Evolutionary conservation across 2,329 filamentous ascomycete genomes (phyloP).

Genomic region (Fusarium pseudoanthophilum): DNA sequence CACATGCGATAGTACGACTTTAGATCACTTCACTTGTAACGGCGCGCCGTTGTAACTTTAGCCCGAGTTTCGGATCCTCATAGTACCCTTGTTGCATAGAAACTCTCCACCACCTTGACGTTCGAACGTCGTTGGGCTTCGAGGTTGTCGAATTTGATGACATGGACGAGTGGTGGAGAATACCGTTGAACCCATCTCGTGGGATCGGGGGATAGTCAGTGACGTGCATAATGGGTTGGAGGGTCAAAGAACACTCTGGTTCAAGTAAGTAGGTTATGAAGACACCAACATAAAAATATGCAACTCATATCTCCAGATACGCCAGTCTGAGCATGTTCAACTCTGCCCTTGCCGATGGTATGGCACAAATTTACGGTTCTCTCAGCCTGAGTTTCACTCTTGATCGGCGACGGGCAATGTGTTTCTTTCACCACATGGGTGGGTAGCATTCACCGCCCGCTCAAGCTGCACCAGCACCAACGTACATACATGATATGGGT

Average conservation of each 20-base stretch:
- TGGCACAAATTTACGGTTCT: neutral
- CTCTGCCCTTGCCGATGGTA: neutral
- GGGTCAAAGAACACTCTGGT: neutral
- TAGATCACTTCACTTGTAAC: constrained; percentile 28
- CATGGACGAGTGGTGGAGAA: constrained; percentile 17
- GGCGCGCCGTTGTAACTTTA: constrained; percentile 29
- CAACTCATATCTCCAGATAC: neutral
- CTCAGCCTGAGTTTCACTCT: neutral
- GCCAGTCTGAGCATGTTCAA: neutral
- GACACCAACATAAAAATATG: neutral
- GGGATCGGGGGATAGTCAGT: constrained; percentile 6
- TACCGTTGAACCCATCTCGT: constrained; percentile 14
- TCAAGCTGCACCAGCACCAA: constrained; percentile 22
- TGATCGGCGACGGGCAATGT: neutral
- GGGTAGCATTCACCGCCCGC: constrained; percentile 15
- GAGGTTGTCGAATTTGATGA: constrained; percentile 17
- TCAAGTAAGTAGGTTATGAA: neutral
- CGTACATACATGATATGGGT: constrained; percentile 10
- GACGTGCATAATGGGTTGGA: constrained; percentile 22
- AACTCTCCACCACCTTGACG: constrained; percentile 25
- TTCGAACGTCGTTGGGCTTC: constrained; percentile 10
- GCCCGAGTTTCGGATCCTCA: constrained; percentile 7
- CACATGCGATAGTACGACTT: constrained; percentile 29
- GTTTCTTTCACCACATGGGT: constrained; percentile 3
- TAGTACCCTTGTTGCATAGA: constrained; percentile 20